phyloP scores from a whole-genome alignment of 2,329 filamentous ascomycete genomes.

The Sphaerulina populicola region DNA sequence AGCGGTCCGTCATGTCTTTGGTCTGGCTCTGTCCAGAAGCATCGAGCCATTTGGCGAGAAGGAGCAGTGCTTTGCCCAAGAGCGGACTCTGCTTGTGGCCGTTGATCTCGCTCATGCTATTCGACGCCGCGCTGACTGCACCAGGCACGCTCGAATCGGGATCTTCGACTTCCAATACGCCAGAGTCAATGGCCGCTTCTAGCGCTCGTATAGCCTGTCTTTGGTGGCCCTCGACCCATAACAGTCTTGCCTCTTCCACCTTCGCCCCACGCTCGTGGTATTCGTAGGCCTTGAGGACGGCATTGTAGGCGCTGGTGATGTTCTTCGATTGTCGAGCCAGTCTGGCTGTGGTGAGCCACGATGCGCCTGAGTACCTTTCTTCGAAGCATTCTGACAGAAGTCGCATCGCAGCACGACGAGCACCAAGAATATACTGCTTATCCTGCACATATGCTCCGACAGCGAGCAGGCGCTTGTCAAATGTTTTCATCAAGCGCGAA shows the following conservation, averaged over 20 bases:
- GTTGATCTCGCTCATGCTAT: conserved; percentile 22
- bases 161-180: conserved; percentile 52
- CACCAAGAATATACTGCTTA: conserved; percentile 84
- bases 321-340: conserved; percentile 79
- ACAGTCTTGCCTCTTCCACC: conserved; percentile 83
- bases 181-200: conserved; percentile 72
- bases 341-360: conserved; percentile 78
- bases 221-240: conserved; percentile 90
- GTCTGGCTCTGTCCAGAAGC: conserved; percentile 88
- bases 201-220: conserved; percentile 90
- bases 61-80: conserved; percentile 69
- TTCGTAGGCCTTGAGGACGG: conserved; percentile 77
- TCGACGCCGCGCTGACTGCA: conserved; percentile 5
- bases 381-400: conserved; percentile 42
- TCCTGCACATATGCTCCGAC: conserved; percentile 83
- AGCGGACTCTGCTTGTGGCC: conserved; percentile 49
- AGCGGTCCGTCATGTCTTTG: conserved; percentile 67
- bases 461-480: conserved; percentile 66
- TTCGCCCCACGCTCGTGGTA: conserved; percentile 79
- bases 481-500: conserved; percentile 11
- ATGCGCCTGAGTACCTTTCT: conserved; percentile 65
- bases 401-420: conserved; percentile 74
- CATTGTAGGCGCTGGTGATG: conserved; percentile 82
- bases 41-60: conserved; percentile 95
- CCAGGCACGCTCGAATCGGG: conserved; percentile 8